A percentile compares a stretch with the other conserved stretches of the same genome.
phyloP scores from a whole-genome alignment of 2,329 filamentous ascomycete genomes.

The Beauveria asiatica region DNA sequence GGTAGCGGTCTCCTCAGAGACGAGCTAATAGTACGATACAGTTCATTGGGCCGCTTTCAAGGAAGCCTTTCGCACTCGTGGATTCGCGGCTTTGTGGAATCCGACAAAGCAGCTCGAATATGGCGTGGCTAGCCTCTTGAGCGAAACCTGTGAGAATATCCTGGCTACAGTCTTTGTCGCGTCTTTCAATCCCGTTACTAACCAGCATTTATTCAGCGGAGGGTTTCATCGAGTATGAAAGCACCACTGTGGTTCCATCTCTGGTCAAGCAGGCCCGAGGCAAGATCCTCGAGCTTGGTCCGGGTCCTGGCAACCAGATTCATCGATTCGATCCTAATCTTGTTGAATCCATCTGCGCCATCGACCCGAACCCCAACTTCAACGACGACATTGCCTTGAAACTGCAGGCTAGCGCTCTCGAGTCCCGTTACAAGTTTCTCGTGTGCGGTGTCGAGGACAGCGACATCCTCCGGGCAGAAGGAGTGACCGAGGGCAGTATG shows the following conservation, averaged over 20 bases:
- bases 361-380: conserved; percentile 32
- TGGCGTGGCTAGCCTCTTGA: conserved; percentile 6
- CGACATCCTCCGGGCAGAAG: conserved; percentile 25
- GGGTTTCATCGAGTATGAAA: conserved; percentile 7
- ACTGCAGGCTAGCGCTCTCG: conserved; percentile 20
- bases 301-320: conserved; percentile 35
- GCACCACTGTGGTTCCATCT: conserved; percentile 6
- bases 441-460: conserved; percentile 29
- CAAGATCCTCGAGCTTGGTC: conserved; percentile 33
- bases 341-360: conserved; percentile 28
- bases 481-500: conserved; percentile 26
- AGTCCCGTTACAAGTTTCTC: conserved; percentile 29
- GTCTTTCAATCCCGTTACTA: neutral
- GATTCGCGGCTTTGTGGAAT: conserved; percentile 1
- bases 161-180: too few species aligned
- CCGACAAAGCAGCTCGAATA: neutral
- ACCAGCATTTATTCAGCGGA: neutral
- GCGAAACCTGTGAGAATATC: neutral
- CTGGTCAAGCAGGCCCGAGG: conserved; percentile 1
- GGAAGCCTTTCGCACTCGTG: neutral
- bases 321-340: conserved; percentile 25
- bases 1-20: neutral
- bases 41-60: conserved; percentile 1
- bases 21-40: neutral
- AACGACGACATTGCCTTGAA: conserved; percentile 22